phyloP scores from a whole-genome alignment of 129 eudicot genomes.

The Daucus carota region DH1_v3.0 NC_030381.2:35914001-35914500 shows the following conservation, averaged over 20 bases:
- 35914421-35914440: background rate
- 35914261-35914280: background rate
- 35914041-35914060: slow-evolving; percentile 27
- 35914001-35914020: slow-evolving; percentile 77
- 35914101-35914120: background rate
- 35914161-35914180: background rate
- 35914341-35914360: background rate
- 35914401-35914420: background rate
- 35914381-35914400: background rate
- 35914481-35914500: background rate
- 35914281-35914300: background rate
- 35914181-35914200: background rate
- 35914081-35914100: background rate
- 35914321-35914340: background rate
- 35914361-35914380: background rate
- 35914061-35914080: slow-evolving; percentile 1
- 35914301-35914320: background rate
- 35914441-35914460: background rate
- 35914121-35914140: background rate
- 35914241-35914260: background rate
- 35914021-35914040: slow-evolving; percentile 81
- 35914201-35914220: background rate
- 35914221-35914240: background rate
- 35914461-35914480: background rate
- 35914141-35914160: background rate